Conservation (phyloP, 306 rosid genomes). For the Coriaria nepalensis region DNA sequence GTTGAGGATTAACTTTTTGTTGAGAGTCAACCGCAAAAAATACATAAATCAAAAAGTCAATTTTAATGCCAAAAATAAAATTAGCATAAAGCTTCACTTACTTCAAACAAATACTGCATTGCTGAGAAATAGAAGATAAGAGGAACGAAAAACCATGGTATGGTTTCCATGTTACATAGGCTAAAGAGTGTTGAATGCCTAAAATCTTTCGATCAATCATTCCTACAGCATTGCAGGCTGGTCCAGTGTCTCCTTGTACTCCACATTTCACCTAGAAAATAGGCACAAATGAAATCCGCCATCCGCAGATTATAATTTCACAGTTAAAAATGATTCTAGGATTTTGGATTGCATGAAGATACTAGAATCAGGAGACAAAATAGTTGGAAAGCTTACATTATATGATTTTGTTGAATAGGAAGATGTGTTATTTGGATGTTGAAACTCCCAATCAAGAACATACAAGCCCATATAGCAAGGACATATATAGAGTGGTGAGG, state of each 20-base stretch:
- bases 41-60: no score
- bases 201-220: conserved; percentile 74
- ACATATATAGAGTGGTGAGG: conserved; percentile 45
- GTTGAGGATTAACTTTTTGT: no score
- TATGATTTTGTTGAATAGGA: conserved; percentile 29
- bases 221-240: conserved; percentile 80
- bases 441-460: conserved; percentile 93
- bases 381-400: conserved; percentile 43
- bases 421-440: conserved; percentile 31
- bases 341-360: neutral
- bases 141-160: neutral
- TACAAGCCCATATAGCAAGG: conserved; percentile 54
- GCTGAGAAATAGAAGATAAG: conserved; percentile 24
- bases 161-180: neutral
- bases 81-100: no score
- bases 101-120: conserved; percentile 84
- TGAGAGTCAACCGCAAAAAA: no score
- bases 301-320: conserved; percentile 1
- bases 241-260: conserved; percentile 59
- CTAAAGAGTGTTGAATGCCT: conserved; percentile 31
- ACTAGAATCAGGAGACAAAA: conserved; percentile 1
- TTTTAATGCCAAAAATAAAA: no score
- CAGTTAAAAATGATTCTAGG: neutral
- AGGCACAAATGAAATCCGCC: neutral
- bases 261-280: conserved; percentile 77